Evolutionary conservation across 1,284 basidiomycete species (phyloP), one percentile per base, ranked within the genome.

Genomic region (Rhodotorula sp.): DNA sequence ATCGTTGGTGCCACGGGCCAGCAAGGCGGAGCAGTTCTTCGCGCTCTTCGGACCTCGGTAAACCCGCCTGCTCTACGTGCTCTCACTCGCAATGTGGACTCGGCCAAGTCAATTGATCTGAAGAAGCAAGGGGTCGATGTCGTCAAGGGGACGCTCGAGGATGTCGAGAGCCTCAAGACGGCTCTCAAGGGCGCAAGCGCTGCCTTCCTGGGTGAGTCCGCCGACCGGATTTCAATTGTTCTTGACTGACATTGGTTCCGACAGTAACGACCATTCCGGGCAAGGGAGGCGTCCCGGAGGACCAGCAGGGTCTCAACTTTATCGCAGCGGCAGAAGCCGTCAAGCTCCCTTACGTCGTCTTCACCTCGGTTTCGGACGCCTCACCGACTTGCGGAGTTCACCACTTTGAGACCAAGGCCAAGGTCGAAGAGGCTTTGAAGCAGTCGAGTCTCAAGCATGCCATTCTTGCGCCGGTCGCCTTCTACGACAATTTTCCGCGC

Each of bases 371-470:
- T 30, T 42, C 58, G 1, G 53, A 59, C 30, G 69, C 65, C 5
- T 64, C 65, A 1, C 64, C 69, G 24, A 61, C 61, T 6, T 64
- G 62, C 58, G 54, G 54, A 24, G 49, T 70, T 18, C 69, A 65
- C 3, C 69, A 67, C 30, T 70, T 70, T 37, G 69, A 70, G 54
- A 61, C 66, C n/a, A 71, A 71, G 48, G 70, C 70, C 14, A 33
- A 48, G 8, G 53, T 71, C 60, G 70, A 71, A 56, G 44, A 60
- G 37, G 61, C 49, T 14, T 60, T 71, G n/a, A 68, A 66, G 37
- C 48, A 59, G 20, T 53, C 45, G 24, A 62, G 65, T 3, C 45
- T 70, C 57, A 33, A 49, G 37, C 60, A 56, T 4, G 37, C 37
- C 24, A 26, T 70, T 54, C 7, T 70, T 26, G 48, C 65, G 8